phyloP scores from a whole-genome alignment of 108 stramenopile genomes.

The Aurantiochytrium sp. region DNA sequence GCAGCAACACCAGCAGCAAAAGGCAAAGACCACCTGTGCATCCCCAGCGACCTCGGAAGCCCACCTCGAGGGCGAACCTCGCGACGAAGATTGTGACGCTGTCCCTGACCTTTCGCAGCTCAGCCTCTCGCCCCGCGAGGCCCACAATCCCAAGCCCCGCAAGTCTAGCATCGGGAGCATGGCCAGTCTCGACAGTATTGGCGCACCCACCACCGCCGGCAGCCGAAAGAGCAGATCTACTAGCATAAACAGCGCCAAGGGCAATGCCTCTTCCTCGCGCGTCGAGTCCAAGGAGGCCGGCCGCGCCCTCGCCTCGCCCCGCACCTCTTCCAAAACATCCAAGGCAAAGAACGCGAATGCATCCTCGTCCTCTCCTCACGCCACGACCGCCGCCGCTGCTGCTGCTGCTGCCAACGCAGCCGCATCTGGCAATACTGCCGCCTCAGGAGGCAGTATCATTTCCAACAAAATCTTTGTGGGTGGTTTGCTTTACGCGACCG shows the following conservation, averaged over 20 bases:
- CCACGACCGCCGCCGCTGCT: not conserved
- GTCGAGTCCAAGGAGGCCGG: not conserved
- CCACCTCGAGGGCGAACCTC: not conserved
- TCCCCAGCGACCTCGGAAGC: not conserved
- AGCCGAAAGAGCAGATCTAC: not conserved
- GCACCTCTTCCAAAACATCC: too few relatives aligned
- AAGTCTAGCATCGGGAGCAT: not conserved
- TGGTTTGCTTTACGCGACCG: conserved; percentile 36
- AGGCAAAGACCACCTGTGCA: not conserved
- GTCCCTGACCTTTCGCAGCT: not conserved
- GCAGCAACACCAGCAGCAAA: not conserved
- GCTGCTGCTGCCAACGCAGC: not conserved
- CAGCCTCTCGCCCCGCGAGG: not conserved
- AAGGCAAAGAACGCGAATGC: too few relatives aligned
- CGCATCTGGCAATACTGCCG: not conserved
- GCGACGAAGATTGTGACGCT: not conserved
- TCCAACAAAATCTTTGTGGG: conserved; percentile 40
- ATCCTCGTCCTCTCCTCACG: too few relatives aligned
- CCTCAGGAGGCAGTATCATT: not conserved
- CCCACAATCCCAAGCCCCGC: not conserved
- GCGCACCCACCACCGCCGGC: not conserved
- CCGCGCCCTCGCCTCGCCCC: not conserved
- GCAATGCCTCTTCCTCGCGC: not conserved
- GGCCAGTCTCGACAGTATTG: not conserved
- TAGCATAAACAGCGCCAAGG: not conserved